Evolutionary conservation across 1,284 basidiomycete species (phyloP), one percentile per base, ranked within the genome.

Genomic region (Garcileccinum viscosum): DNA sequence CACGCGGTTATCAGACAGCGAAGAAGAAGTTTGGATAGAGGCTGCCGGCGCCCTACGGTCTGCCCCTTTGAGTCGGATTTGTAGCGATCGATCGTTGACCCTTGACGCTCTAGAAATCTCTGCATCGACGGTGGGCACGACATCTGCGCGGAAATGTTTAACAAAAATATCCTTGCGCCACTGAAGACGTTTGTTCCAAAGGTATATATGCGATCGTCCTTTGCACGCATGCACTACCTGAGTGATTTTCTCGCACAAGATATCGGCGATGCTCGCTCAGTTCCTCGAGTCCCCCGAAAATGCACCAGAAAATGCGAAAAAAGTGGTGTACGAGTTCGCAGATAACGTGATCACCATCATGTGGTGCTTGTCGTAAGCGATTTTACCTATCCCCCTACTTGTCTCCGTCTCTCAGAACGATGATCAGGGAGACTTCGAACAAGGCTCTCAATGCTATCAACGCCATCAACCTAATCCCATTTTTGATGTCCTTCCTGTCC

Each of bases 111-210:
- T 75, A 96, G 96, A 72, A 98, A 98, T 82, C 82, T 98, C 32
- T 96, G 95, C 75, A 93, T 98, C 76, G 96, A 98, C 77, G 96
- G 95, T 30, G 96, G 96, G 56, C 93, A 93, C 76, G 95, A 97
- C 76, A 93, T 97, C 56, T 96, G 95, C 75, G 94, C 93, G 5
- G 95, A 98, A 81, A 97, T 98, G 95, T 97, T 93, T 82, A 98
- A 98, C 82, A 98, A 98, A 84, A 93, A 93, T 73, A 90, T 98
- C 65, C 84, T 97, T 66, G 86, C 90, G 2, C 94, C 93, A 1
- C 80, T 95, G 67, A 89, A 85, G 75, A 85, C 86, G 1, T 93
- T 93, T 74, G 85, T 95, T 33, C 90, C 92, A 12, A 95, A 94
- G 83, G 94, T 93, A 70, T 35, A 78, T 70, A 14, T 14, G 3